Conservation (phyloP, 805 yeast genomes). For the Cyberlindnera mycetangii region DNA sequence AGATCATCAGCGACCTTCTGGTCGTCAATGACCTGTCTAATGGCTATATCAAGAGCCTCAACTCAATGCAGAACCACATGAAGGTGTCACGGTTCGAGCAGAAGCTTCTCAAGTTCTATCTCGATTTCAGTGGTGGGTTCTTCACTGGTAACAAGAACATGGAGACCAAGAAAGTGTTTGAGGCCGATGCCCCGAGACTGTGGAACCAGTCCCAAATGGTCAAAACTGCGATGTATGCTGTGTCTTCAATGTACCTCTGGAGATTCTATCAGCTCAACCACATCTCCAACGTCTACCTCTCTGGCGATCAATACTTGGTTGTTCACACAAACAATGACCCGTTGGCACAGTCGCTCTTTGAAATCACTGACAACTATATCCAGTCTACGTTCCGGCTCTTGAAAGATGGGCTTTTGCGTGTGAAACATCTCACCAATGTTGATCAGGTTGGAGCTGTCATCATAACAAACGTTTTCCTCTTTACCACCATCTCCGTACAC, state of each 20-base stretch:
- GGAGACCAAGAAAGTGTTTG: slow-evolving; percentile 16
- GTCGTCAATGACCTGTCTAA: slow-evolving; percentile 5
- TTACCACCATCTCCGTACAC: slow-evolving; percentile 21
- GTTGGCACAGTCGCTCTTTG: slow-evolving; percentile 9
- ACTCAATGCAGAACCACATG: slow-evolving; percentile 21
- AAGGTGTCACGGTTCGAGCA: slow-evolving; percentile 20
- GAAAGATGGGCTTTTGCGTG: not conserved
- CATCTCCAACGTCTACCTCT: slow-evolving; percentile 16
- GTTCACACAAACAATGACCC: slow-evolving; percentile 11
- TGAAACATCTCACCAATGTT: not conserved
- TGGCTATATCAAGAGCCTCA: slow-evolving; percentile 8
- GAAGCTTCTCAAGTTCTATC: slow-evolving; percentile 20
- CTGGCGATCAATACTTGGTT: slow-evolving; percentile 15
- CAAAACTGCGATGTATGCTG: slow-evolving; percentile 19
- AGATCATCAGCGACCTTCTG: not conserved
- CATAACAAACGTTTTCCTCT: slow-evolving; percentile 20
- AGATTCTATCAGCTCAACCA: slow-evolving; percentile 17
- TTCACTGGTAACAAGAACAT: slow-evolving; percentile 18
- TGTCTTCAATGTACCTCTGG: slow-evolving; percentile 22
- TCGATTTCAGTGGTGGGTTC: slow-evolving; percentile 23
- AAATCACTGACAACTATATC: slow-evolving; percentile 18
- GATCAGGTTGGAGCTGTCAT: slow-evolving; percentile 17
- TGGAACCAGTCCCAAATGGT: slow-evolving; percentile 20
- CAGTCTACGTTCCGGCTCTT: slow-evolving; percentile 13
- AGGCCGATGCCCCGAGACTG: slow-evolving; percentile 17